These are phyloP conservation scores for Peterozyma xylosa DNA, from an alignment of 805 yeast species.

Conservation along the genomic window DNA sequence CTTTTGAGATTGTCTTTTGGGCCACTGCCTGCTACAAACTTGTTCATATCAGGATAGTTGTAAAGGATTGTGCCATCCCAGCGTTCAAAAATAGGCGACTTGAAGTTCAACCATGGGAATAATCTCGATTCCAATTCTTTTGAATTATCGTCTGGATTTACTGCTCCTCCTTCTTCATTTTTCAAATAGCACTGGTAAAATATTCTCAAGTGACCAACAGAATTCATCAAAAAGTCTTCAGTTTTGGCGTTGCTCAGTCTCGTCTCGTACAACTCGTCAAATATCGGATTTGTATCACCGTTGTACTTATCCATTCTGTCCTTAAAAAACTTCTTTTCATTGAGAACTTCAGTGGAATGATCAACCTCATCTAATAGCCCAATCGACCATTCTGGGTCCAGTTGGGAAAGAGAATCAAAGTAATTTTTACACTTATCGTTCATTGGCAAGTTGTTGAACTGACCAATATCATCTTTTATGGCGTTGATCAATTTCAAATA, in stretches of 20 bases:
- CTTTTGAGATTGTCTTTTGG: neutral
- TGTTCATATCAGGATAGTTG: conserved; percentile 17
- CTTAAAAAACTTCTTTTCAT: neutral
- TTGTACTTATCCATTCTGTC: neutral
- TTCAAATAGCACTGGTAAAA: conserved; percentile 35
- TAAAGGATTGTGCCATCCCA: conserved; percentile 24
- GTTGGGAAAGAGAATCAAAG: conserved; percentile 31
- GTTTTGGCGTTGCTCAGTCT: conserved; percentile 1
- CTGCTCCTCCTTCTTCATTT: conserved; percentile 13
- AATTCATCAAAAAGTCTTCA: conserved; percentile 25
- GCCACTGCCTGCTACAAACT: conserved; percentile 1
- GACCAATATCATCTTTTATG: neutral
- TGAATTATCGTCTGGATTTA: neutral
- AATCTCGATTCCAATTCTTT: conserved; percentile 27
- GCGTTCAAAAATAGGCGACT: conserved; percentile 30
- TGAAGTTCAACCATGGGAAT: conserved; percentile 32
- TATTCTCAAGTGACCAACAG: conserved; percentile 33
- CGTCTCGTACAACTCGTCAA: conserved; percentile 1
- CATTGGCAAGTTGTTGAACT: conserved; percentile 18
- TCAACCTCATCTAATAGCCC: conserved; percentile 2
- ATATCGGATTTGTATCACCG: conserved; percentile 37
- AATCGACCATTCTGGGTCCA: conserved; percentile 34
- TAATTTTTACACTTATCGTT: conserved; percentile 35
- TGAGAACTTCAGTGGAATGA: neutral
- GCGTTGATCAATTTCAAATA: conserved; percentile 5